These are phyloP conservation scores for Suhomyces kilbournensis DNA, from an alignment of 805 yeast genomes.

Conservation along the genomic window DNA sequence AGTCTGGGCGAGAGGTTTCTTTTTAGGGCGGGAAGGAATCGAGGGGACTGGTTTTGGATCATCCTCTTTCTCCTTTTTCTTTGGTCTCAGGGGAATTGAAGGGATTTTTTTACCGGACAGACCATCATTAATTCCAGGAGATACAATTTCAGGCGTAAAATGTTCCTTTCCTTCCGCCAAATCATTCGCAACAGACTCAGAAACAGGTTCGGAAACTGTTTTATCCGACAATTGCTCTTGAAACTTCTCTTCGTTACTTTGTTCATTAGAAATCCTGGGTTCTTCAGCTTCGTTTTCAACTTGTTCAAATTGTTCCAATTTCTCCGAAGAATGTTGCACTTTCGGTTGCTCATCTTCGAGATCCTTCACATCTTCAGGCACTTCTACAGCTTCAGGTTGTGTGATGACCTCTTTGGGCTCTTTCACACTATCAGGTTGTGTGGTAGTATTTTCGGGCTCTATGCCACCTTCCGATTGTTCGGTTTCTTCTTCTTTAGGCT, in stretches of 20 bases:
- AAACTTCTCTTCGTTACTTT: background rate
- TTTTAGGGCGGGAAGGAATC: constrained; percentile 14
- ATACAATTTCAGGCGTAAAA: background rate
- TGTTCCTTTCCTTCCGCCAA: background rate
- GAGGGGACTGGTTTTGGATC: constrained; percentile 2
- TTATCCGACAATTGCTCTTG: background rate
- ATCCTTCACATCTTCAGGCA: background rate
- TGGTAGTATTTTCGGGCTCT: background rate
- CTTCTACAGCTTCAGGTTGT: background rate
- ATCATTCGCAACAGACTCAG: background rate
- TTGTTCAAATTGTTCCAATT: background rate
- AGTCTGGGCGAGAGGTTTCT: background rate
- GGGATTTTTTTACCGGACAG: background rate
- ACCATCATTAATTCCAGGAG: background rate
- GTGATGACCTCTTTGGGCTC: background rate
- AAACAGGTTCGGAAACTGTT: background rate
- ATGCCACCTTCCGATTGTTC: background rate
- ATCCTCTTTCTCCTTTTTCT: background rate
- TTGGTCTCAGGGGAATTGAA: constrained; percentile 1
- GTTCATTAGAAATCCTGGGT: background rate
- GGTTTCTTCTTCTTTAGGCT: background rate
- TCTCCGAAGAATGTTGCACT: background rate
- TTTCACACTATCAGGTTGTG: background rate
- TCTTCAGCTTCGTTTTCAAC: background rate
- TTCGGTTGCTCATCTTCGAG: background rate